Evolutionary conservation across 352 stramenopile genomes (phyloP), one percentile per base, ranked within the genome.

Genomic region (Aphanomyces invadans): DNA sequence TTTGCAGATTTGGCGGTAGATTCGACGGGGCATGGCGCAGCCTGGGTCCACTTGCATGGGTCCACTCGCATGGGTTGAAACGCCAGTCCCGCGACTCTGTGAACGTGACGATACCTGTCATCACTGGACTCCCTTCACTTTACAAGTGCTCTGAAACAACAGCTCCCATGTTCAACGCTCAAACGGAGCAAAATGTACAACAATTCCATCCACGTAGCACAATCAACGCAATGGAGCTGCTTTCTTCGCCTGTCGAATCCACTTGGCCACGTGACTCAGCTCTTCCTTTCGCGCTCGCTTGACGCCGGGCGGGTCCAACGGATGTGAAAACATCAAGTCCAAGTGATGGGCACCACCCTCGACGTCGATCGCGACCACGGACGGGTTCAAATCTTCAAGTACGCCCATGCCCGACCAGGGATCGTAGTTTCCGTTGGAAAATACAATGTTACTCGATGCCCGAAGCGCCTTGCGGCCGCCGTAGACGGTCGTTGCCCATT

Each of bases 381-480:
- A 81, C 19, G 73, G 65, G 21, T 71, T 76, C 7, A 83, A 55
- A 1, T 68, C 73, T 26, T 74, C 39, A 10, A 69, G 39, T n/a
- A 90, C 79, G 9, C 78, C 76, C 45, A 73, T 74, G 44, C 70
- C 76, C 10, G 72, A 74, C 81, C 81, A 90, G 36, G 81, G 81
- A 52, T 90, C 81, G 36, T 81, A 80, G 42, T 83, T 66, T 39
- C 81, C 81, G 28, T 85, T 84, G 59, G 77, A 85, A 60, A 88
- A 88, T 33, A 90, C 75, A 45, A 90, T 86, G 71, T 88, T 88
- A 26, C 72, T 83, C 4, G 75, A 53, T 4, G 70, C 56, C 1
- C 68, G 68, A 4, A 86, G 70, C 21, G 74, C 73, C 21, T 80
- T 78, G 70, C 81, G 72, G 59, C 79, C 78, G 17, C 78, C 78